Evolutionary conservation across 305 asterid species (phyloP).

Genomic region (Rubia balearica): DNA sequence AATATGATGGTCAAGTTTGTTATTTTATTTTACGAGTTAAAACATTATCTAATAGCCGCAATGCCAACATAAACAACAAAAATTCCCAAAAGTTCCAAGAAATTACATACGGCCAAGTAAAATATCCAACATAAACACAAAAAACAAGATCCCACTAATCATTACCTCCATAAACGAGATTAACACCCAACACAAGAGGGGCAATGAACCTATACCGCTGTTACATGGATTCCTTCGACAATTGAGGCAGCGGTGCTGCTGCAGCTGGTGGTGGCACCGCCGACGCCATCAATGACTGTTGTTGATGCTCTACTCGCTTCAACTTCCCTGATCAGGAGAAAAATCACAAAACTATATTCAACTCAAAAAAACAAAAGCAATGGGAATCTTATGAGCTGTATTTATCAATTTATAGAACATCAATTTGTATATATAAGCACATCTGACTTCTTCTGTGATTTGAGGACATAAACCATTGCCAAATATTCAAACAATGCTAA

Average conservation of each 20-base stretch:
- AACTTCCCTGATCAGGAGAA: slow-evolving; percentile 33
- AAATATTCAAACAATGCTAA: not conserved
- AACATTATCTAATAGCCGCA: too few species aligned
- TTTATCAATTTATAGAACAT: not conserved
- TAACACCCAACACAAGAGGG: slow-evolving; percentile 66
- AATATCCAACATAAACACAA: not conserved
- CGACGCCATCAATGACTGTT: slow-evolving; percentile 30
- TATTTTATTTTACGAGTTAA: too few species aligned
- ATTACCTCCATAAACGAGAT: slow-evolving; percentile 70
- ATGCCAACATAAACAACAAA: not conserved
- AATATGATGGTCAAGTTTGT: too few species aligned
- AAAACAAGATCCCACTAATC: not conserved
- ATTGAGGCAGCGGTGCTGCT: slow-evolving; percentile 29
- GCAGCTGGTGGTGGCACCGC: slow-evolving; percentile 32
- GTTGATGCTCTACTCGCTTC: slow-evolving; percentile 29
- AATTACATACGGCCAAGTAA: not conserved
- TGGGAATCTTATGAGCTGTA: slow-evolving; percentile 2
- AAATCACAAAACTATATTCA: slow-evolving; percentile 1
- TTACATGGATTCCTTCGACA: slow-evolving; percentile 49
- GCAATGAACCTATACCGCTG: slow-evolving; percentile 65
- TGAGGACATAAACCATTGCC: not conserved
- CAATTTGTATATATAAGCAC: not conserved
- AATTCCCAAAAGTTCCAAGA: not conserved
- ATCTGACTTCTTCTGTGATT: not conserved
- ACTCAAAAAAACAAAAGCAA: not conserved